Evolutionary conservation across 2,329 filamentous ascomycete genomes (phyloP).

Genomic region (Fusarium compactum): DNA sequence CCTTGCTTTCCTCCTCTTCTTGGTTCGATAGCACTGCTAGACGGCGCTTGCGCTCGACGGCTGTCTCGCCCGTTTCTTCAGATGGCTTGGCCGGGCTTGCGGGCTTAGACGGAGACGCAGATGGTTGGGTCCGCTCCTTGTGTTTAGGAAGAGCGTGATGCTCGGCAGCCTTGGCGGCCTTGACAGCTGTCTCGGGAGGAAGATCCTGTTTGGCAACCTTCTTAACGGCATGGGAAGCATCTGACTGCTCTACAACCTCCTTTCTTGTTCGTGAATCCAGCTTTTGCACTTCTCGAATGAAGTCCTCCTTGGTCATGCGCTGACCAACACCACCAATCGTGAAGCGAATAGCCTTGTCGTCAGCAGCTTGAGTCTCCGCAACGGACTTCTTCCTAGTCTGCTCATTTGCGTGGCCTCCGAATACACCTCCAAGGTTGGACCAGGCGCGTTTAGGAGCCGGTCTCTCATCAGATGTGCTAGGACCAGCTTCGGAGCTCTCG

Average conservation of each 20-base stretch:
- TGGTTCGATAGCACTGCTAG: slow-evolving; percentile 64
- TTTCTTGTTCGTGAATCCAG: slow-evolving; percentile 74
- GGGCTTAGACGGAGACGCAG: slow-evolving; percentile 29
- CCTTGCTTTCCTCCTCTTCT: slow-evolving; percentile 56
- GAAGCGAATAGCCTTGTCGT: slow-evolving; percentile 80
- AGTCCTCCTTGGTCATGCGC: slow-evolving; percentile 84
- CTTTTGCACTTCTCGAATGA: slow-evolving; percentile 78
- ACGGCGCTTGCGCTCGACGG: slow-evolving; percentile 75
- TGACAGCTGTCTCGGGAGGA: slow-evolving; percentile 32
- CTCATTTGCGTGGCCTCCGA: slow-evolving; percentile 52
- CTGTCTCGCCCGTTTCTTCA: slow-evolving; percentile 67
- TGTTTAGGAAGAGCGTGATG: slow-evolving; percentile 16
- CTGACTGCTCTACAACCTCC: slow-evolving; percentile 65
- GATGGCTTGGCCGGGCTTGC: slow-evolving; percentile 37
- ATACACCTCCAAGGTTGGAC: slow-evolving; percentile 57
- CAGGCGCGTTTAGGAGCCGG: slow-evolving; percentile 62
- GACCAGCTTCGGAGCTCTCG: slow-evolving; percentile 50
- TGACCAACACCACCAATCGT: slow-evolving; percentile 79
- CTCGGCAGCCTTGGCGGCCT: slow-evolving; percentile 40
- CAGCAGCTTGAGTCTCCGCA: slow-evolving; percentile 64
- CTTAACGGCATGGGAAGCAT: slow-evolving; percentile 62
- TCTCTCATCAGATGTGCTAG: slow-evolving; percentile 54
- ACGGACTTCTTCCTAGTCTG: slow-evolving; percentile 55
- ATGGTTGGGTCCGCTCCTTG: slow-evolving; percentile 2
- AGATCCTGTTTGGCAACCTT: slow-evolving; percentile 60